Evolutionary conservation across 2,329 filamentous ascomycete species (phyloP).

Genomic region (Monilinia aucupariae): DNA sequence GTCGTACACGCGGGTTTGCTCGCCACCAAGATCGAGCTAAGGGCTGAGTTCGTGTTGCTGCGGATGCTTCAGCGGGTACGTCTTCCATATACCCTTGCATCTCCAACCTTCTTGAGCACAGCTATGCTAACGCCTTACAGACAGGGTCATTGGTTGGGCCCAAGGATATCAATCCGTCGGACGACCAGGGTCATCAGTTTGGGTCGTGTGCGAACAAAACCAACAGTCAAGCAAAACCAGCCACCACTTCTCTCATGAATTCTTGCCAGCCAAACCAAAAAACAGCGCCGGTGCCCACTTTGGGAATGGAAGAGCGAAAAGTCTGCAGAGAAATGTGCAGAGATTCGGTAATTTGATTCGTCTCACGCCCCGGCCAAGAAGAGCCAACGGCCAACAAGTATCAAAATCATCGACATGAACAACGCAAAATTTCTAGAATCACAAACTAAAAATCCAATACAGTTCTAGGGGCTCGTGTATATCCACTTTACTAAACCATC

Average conservation of each 20-base stretch:
- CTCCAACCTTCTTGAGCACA: not conserved
- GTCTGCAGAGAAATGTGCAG: not conserved
- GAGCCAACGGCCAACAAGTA: not conserved
- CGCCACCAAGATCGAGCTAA: constrained; percentile 21
- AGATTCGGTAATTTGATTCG: not conserved
- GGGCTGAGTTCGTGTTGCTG: constrained; percentile 25
- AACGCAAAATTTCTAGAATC: not conserved
- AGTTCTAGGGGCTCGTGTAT: not conserved
- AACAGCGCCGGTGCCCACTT: not conserved
- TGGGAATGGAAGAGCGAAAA: not conserved
- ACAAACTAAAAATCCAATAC: not conserved
- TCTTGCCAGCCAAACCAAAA: not conserved
- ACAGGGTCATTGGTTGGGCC: constrained; percentile 7
- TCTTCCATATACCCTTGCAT: constrained; percentile 5
- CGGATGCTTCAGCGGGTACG: constrained; percentile 18
- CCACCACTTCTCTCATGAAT: constrained; percentile 13
- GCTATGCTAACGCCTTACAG: constrained; percentile 3
- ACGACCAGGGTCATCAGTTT: constrained; percentile 12
- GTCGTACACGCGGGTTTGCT: constrained; percentile 24
- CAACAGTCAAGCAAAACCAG: constrained; percentile 5
- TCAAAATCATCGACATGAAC: not conserved
- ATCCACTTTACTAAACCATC: not conserved
- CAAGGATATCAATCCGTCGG: constrained; percentile 11
- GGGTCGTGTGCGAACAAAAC: constrained; percentile 12
- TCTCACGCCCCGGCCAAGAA: not conserved